Percentiles rank a stretch among this genome's conserved stretches.
phyloP scores from a whole-genome alignment of 805 yeast species.

The Sugiyamaella marilandica region DNA sequence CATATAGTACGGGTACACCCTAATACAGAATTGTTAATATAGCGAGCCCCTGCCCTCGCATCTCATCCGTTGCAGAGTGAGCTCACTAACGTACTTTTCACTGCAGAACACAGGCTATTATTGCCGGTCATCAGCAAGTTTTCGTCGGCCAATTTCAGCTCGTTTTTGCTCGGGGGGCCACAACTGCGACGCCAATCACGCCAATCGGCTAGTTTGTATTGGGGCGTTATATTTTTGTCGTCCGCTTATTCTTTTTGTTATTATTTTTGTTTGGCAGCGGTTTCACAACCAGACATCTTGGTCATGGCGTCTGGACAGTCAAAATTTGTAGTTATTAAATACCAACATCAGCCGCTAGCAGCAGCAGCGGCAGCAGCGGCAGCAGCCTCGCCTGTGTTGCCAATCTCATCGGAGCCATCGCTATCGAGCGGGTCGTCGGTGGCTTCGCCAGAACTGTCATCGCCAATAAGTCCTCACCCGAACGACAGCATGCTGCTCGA shows the following conservation, averaged over 20 bases:
- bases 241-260: not conserved
- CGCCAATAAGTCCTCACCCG: constrained; percentile 3
- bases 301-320: constrained; percentile 8
- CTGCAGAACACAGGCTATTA: not conserved
- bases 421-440: constrained; percentile 7
- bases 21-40: not conserved
- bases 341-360: constrained; percentile 3
- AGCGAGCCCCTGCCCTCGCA: not conserved
- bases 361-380: not conserved
- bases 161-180: not conserved
- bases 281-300: not conserved
- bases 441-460: constrained; percentile 5
- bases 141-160: not conserved
- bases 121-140: not conserved
- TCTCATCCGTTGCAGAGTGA: not conserved
- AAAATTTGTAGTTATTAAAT: constrained; percentile 15
- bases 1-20: no score
- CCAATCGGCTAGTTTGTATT: no score
- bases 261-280: not conserved
- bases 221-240: no score
- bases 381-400: not conserved
- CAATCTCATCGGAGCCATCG: constrained; percentile 6
- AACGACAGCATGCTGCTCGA: not conserved
- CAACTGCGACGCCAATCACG: no score
- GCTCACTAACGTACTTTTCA: not conserved